phyloP scores from a whole-genome alignment of 768 basidiomycete species.

The Trametes cinnabarina region DNA sequence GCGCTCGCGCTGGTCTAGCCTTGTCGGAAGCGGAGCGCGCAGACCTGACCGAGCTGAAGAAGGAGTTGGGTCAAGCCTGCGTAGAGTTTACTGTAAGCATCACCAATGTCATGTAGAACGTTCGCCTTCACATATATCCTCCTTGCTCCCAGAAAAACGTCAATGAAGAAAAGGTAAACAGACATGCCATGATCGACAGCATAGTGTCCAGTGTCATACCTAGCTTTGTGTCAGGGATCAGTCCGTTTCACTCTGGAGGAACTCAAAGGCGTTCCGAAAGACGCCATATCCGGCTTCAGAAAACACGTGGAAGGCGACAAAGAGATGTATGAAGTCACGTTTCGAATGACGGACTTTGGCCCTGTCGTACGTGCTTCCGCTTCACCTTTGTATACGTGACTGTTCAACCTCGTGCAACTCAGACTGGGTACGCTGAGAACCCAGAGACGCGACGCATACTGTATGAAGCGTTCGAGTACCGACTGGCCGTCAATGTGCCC shows the following conservation, averaged over 20 bases:
- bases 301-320: conserved; percentile 58
- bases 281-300: conserved; percentile 76
- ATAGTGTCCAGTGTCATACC: not conserved
- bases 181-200: no score
- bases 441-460: conserved; percentile 67
- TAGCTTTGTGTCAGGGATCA: conserved; percentile 43
- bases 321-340: conserved; percentile 69
- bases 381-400: not conserved
- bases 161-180: conserved; percentile 77
- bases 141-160: conserved; percentile 64
- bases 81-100: conserved; percentile 69
- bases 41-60: conserved; percentile 61
- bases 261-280: conserved; percentile 75
- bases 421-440: conserved; percentile 63
- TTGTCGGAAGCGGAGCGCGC: conserved; percentile 63
- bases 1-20: conserved; percentile 74
- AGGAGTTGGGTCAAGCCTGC: conserved; percentile 71
- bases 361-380: conserved; percentile 52
- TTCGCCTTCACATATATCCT: not conserved
- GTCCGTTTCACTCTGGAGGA: conserved; percentile 69
- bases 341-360: conserved; percentile 79
- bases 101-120: not conserved
- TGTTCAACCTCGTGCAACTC: not conserved
- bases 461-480: conserved; percentile 63
- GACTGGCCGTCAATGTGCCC: conserved; percentile 67